These are phyloP conservation scores for Chaetomidium leptoderma DNA, from an alignment of 495 filamentous ascomycete species.

Conservation along the genomic window DNA sequence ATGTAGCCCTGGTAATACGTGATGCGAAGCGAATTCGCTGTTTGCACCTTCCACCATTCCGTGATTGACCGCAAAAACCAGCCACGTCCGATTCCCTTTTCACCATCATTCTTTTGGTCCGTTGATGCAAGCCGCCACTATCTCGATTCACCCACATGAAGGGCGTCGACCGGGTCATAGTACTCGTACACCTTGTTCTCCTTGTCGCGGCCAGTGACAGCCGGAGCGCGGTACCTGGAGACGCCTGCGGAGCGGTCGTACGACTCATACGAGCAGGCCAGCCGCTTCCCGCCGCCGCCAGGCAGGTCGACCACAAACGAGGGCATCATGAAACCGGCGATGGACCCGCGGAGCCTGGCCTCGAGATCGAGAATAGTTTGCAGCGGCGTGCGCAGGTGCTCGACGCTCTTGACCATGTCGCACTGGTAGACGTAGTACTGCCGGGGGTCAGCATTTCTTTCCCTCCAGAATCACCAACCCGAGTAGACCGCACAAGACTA, in stretches of 20 bases:
- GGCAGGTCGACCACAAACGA: constrained; percentile 59
- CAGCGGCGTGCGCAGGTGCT: constrained; percentile 59
- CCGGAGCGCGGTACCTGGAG: constrained; percentile 51
- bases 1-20: too few relatives aligned
- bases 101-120: too few relatives aligned
- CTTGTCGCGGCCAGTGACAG: constrained; percentile 43
- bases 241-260: constrained; percentile 51
- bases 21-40: too few relatives aligned
- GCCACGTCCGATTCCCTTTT: too few relatives aligned
- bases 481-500: not conserved
- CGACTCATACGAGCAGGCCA: constrained; percentile 45
- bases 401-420: constrained; percentile 53
- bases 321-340: constrained; percentile 57
- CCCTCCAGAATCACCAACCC: not conserved
- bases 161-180: constrained; percentile 50
- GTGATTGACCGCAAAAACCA: too few relatives aligned
- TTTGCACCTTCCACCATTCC: too few relatives aligned
- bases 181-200: constrained; percentile 52
- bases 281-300: constrained; percentile 56
- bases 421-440: constrained; percentile 59
- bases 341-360: constrained; percentile 49
- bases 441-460: constrained; percentile 6
- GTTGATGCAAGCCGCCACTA: too few relatives aligned
- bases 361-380: constrained; percentile 54
- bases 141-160: too few relatives aligned